Evolutionary conservation across 176 grass and related monocot species (phyloP).

Genomic region (Alloteropsis semialata): DNA sequence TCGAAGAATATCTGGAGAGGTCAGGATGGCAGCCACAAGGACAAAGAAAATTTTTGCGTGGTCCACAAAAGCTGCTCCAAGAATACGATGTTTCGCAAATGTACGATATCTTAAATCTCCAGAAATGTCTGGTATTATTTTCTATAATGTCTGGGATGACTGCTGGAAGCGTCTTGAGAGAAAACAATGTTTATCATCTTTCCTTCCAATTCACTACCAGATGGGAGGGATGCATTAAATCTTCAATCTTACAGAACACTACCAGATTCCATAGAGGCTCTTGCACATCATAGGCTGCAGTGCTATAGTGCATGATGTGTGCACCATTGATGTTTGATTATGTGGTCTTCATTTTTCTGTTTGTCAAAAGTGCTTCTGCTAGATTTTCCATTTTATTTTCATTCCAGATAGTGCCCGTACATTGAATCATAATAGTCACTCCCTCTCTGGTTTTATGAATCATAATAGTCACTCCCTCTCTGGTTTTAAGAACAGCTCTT

Average conservation of each 20-base stretch:
- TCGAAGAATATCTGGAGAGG: conserved; percentile 85
- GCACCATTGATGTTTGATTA: background rate
- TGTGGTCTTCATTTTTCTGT: background rate
- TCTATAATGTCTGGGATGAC: conserved; percentile 1
- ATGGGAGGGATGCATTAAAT: conserved; percentile 10
- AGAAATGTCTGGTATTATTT: conserved; percentile 14
- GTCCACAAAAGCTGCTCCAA: conserved; percentile 35
- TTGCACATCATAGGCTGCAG: background rate
- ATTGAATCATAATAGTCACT: background rate
- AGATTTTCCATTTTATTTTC: background rate
- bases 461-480: too few species aligned
- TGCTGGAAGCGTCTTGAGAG: background rate
- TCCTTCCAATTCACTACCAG: background rate
- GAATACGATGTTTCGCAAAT: conserved; percentile 51
- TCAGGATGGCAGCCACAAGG: conserved; percentile 51
- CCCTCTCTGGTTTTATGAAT: too few species aligned
- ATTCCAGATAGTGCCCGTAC: background rate
- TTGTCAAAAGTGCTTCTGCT: background rate
- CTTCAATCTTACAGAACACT: background rate
- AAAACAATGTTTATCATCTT: conserved; percentile 2
- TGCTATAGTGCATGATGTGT: background rate
- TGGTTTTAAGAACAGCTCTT: background rate
- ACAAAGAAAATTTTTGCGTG: conserved; percentile 33
- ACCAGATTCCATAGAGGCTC: conserved; percentile 10
- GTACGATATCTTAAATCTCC: conserved; percentile 28